Evolutionary conservation across 768 basidiomycete genomes (phyloP), one percentile per base, ranked within the genome.

Genomic region (Amanita muscaria): DNA sequence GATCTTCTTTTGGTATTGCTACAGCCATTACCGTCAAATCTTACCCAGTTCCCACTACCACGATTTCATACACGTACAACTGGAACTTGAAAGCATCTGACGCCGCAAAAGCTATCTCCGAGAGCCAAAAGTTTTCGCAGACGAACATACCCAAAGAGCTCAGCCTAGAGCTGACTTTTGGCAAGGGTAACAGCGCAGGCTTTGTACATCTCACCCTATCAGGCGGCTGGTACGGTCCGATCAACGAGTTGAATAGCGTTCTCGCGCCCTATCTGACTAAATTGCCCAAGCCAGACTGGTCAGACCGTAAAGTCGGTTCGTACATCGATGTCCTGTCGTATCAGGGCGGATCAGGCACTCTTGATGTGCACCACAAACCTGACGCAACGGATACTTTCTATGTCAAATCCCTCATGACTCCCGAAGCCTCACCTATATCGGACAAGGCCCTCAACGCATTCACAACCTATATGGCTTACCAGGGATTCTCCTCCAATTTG

Each of bases 341-440:
- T n/a, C 49, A 66, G 2, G 61, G 58, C 9, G 61, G 61, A 7
- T 46, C 50, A 6, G 54, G 56, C 1, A 51, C 45, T 4, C 49
- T 61, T 32, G 55, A 53, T 44, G 59, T 57, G 16, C 23, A 36
- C 5, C 50, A 29, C 21, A 45, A 49, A 11, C 49, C 61, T 3
- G 64, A 66, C 29, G 51, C 32, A 1, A 56, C 52, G 9, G 68
- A 70, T 50, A 72, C 67, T 0, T 69, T 70, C 55, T 72, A 70
- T 42, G 63, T 62, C 1, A 70, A 70, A 51, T 66, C 64, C 3
- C 43, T 70, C n/a, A 67, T 69, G 63, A 66, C 64, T 2, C 68
- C 68, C 2, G 6, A 50, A 37, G 2, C 34, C 12, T 50, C 58
- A 3, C 56, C 66, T 34, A 49, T 68, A 56, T 56, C 61, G 4